phyloP scores from a whole-genome alignment of 495 filamentous ascomycete genomes.

The Mytilinidion resinicola region DNA sequence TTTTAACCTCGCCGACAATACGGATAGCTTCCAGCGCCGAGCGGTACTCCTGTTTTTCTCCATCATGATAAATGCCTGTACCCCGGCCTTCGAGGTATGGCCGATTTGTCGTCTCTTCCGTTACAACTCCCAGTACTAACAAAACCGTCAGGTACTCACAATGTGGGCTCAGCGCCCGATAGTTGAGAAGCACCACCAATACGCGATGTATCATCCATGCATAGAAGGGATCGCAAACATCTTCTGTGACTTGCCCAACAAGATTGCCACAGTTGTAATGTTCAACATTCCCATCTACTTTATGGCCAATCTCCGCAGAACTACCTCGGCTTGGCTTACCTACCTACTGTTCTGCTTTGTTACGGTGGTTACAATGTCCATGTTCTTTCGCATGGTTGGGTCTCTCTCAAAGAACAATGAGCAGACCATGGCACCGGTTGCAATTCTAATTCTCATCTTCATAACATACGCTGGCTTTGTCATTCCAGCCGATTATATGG shows the following conservation, averaged over 20 bases:
- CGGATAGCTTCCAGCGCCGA: slow-evolving; percentile 2
- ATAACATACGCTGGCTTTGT: slow-evolving; percentile 9
- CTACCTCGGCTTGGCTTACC: slow-evolving; percentile 5
- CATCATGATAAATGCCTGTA: slow-evolving; percentile 4
- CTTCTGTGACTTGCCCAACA: slow-evolving; percentile 9
- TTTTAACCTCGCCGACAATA: slow-evolving; percentile 4
- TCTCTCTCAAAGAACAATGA: slow-evolving; percentile 5
- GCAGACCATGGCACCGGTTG: slow-evolving; percentile 5
- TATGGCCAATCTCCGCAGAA: slow-evolving; percentile 12
- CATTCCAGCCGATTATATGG: slow-evolving; percentile 11
- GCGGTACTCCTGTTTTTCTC: slow-evolving; percentile 10
- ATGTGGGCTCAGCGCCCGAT: slow-evolving; percentile 14
- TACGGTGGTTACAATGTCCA: slow-evolving; percentile 5
- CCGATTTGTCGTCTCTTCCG: not conserved
- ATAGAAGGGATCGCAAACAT: slow-evolving; percentile 1
- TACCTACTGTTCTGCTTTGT: slow-evolving; percentile 3
- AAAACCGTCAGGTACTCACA: not conserved
- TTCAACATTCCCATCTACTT: slow-evolving; percentile 13
- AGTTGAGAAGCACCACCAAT: slow-evolving; percentile 13
- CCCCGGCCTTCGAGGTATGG: slow-evolving; percentile 11
- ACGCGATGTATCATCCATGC: slow-evolving; percentile 10
- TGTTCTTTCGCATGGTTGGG: slow-evolving; percentile 9
- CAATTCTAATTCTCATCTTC: slow-evolving; percentile 6
- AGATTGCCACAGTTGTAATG: slow-evolving; percentile 1
- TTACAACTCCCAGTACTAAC: not conserved